These are phyloP conservation scores for Coleophoma eucalyptorum DNA, from an alignment of 2,329 filamentous ascomycete species.

Conservation along the genomic window DNA sequence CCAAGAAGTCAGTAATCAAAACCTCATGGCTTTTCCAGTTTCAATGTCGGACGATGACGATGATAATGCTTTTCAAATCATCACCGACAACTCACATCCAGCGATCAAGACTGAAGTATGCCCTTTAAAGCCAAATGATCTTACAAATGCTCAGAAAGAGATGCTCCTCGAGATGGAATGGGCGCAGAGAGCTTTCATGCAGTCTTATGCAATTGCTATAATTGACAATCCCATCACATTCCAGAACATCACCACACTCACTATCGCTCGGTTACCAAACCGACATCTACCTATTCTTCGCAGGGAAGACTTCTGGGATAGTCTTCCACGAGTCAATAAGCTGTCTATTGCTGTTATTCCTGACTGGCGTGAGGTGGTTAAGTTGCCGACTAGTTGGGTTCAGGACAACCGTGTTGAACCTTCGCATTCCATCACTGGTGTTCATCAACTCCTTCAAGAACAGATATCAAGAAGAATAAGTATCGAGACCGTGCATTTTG, in stretches of 20 bases:
- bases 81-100: not conserved
- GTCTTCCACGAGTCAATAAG: slow-evolving; percentile 47
- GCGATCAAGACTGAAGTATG: slow-evolving; percentile 9
- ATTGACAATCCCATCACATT: slow-evolving; percentile 57
- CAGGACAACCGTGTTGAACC: slow-evolving; percentile 46
- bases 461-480: slow-evolving; percentile 43
- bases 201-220: slow-evolving; percentile 62
- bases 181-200: slow-evolving; percentile 65
- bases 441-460: slow-evolving; percentile 47
- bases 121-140: slow-evolving; percentile 40
- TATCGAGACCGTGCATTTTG: slow-evolving; percentile 58
- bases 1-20: not conserved
- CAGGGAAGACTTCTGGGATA: slow-evolving; percentile 57
- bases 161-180: slow-evolving; percentile 66
- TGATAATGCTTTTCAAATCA: not conserved
- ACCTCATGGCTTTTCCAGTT: not conserved
- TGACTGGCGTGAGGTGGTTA: slow-evolving; percentile 59
- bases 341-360: slow-evolving; percentile 60
- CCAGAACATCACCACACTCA: slow-evolving; percentile 50
- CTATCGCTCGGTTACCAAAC: slow-evolving; percentile 61
- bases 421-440: slow-evolving; percentile 43
- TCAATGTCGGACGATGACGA: slow-evolving; percentile 3
- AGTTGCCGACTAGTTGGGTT: slow-evolving; percentile 46
- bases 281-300: slow-evolving; percentile 52
- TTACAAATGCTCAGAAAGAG: slow-evolving; percentile 63